These are phyloP conservation scores for Metarhizium sp. DNA, from an alignment of 2,329 filamentous ascomycete species.

Conservation along the genomic window DNA sequence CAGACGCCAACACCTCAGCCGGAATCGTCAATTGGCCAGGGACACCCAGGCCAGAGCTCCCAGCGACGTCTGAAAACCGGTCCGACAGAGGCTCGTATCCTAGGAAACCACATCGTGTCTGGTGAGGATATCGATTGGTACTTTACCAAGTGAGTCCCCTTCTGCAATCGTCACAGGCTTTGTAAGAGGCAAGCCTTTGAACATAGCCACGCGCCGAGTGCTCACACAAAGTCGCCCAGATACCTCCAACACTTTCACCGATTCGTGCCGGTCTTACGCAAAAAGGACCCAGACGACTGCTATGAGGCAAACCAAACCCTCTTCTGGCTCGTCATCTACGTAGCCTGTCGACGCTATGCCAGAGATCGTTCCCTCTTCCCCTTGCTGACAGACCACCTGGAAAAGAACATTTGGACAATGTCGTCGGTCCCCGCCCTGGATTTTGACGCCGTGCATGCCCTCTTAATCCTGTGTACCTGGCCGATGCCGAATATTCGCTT, in stretches of 20 bases:
- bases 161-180: background rate
- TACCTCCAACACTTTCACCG: slow-evolving; percentile 44
- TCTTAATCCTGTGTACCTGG: slow-evolving; percentile 43
- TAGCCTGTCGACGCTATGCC: slow-evolving; percentile 39
- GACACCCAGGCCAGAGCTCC: slow-evolving; percentile 7
- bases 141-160: slow-evolving; percentile 35
- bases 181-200: no score
- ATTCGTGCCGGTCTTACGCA: slow-evolving; percentile 41
- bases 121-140: slow-evolving; percentile 47
- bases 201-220: no score
- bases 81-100: slow-evolving; percentile 29
- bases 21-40: slow-evolving; percentile 12
- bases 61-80: slow-evolving; percentile 14
- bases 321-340: slow-evolving; percentile 46
- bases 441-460: slow-evolving; percentile 39
- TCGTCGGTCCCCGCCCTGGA: slow-evolving; percentile 33
- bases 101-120: slow-evolving; percentile 38
- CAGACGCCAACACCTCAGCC: slow-evolving; percentile 16
- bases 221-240: slow-evolving; percentile 15
- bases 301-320: slow-evolving; percentile 38
- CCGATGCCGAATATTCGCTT: slow-evolving; percentile 41
- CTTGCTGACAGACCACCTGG: slow-evolving; percentile 37
- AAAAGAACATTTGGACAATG: slow-evolving; percentile 34
- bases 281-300: slow-evolving; percentile 39
- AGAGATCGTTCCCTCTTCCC: slow-evolving; percentile 30